These are phyloP conservation scores for Neonectria faginata DNA, from an alignment of 2,329 filamentous ascomycete genomes.

Conservation along the genomic window DNA sequence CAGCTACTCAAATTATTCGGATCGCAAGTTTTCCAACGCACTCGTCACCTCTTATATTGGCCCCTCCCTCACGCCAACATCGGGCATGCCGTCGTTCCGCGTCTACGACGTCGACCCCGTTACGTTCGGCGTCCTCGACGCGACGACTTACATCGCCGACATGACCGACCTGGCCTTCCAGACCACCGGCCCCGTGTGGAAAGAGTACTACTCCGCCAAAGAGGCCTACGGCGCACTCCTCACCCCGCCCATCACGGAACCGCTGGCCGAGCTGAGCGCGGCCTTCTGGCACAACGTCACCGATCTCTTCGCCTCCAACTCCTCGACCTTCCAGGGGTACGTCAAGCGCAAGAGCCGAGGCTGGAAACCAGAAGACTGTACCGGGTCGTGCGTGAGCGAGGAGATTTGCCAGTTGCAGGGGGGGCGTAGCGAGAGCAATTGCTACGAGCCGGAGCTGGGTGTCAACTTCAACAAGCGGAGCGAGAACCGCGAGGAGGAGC, in stretches of 20 bases:
- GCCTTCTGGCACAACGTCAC: slow-evolving; percentile 72
- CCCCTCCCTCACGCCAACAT: slow-evolving; percentile 66
- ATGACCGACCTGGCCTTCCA: slow-evolving; percentile 59
- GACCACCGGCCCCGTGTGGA: slow-evolving; percentile 61
- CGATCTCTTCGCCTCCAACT: slow-evolving; percentile 57
- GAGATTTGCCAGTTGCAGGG: slow-evolving; percentile 67
- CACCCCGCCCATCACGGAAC: slow-evolving; percentile 53
- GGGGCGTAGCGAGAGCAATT: slow-evolving; percentile 64
- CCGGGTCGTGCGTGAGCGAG: slow-evolving; percentile 54
- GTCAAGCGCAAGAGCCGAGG: slow-evolving; percentile 61
- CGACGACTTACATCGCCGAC: slow-evolving; percentile 66
- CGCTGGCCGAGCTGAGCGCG: slow-evolving; percentile 61
- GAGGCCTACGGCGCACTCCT: slow-evolving; percentile 63
- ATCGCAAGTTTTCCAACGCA: slow-evolving; percentile 57
- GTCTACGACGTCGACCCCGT: slow-evolving; percentile 69
- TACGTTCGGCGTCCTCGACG: slow-evolving; percentile 67
- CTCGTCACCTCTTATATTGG: slow-evolving; percentile 65
- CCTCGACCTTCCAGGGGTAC: slow-evolving; percentile 59
- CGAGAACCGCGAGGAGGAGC: slow-evolving; percentile 32
- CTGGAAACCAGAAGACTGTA: slow-evolving; percentile 56
- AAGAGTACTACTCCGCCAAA: slow-evolving; percentile 67
- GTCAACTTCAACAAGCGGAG: slow-evolving; percentile 50
- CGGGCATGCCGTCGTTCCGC: slow-evolving; percentile 67
- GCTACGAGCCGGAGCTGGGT: slow-evolving; percentile 53
- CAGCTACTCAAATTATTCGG: slow-evolving; percentile 62